These are phyloP conservation scores for Penicillium rolfsii DNA, from an alignment of 2,329 filamentous ascomycete species.

Conservation along the genomic window DNA sequence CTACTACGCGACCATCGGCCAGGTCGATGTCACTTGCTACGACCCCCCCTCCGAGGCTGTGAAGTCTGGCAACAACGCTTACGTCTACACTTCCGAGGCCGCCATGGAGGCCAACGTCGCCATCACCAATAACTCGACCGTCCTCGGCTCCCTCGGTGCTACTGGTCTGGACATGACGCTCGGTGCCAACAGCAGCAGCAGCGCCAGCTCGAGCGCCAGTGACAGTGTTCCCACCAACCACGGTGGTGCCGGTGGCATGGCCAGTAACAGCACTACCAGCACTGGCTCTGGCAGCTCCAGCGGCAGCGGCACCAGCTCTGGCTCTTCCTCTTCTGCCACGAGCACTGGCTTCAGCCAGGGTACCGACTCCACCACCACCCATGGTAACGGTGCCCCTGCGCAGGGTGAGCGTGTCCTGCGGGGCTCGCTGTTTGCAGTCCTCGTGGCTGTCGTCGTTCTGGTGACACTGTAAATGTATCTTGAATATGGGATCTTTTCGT, in stretches of 20 bases:
- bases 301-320: conserved; percentile 29
- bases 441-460: conserved; percentile 51
- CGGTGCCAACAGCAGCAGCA: conserved; percentile 28
- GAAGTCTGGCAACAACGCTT: conserved; percentile 64
- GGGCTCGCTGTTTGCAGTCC: conserved; percentile 52
- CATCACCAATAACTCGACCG: conserved; percentile 73
- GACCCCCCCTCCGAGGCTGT: conserved; percentile 73
- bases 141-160: conserved; percentile 78
- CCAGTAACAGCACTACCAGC: conserved; percentile 30
- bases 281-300: conserved; percentile 19
- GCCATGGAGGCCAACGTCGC: conserved; percentile 77
- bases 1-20: conserved; percentile 79
- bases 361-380: conserved; percentile 10
- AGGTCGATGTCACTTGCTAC: conserved; percentile 86
- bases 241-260: conserved; percentile 24
- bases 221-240: conserved; percentile 40
- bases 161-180: conserved; percentile 72
- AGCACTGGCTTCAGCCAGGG: conserved; percentile 41
- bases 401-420: conserved; percentile 47
- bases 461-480: conserved; percentile 46
- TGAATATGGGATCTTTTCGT: conserved; percentile 15
- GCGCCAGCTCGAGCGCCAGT: conserved; percentile 31
- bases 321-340: conserved; percentile 27
- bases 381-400: conserved; percentile 36
- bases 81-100: conserved; percentile 69